A percentile compares a stretch with the other conserved stretches of the same genome.
phyloP scores from a whole-genome alignment of 2,329 filamentous ascomycete species.

The Zalaria sp. region DNA sequence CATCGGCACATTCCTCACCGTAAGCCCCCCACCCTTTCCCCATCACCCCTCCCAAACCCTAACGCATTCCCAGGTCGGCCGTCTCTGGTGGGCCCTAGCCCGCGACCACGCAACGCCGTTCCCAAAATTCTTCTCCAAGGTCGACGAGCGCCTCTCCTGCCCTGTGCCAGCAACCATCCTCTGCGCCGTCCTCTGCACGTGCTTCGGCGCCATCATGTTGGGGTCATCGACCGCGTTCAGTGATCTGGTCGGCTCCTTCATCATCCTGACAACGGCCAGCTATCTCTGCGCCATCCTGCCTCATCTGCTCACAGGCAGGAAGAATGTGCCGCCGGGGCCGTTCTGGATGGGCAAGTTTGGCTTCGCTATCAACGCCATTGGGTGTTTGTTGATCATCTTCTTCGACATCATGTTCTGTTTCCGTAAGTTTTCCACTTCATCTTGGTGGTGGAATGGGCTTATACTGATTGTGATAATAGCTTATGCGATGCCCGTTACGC shows the following conservation, averaged over 20 bases:
- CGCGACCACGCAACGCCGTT: slow-evolving; percentile 49
- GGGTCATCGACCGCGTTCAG: slow-evolving; percentile 19
- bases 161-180: slow-evolving; percentile 46
- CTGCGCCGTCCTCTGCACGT: slow-evolving; percentile 36
- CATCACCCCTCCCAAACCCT: not conserved
- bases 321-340: slow-evolving; percentile 16
- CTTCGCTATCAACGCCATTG: slow-evolving; percentile 16
- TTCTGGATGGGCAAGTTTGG: slow-evolving; percentile 21
- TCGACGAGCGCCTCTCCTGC: slow-evolving; percentile 41
- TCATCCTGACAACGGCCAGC: slow-evolving; percentile 19
- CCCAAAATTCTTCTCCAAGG: slow-evolving; percentile 35
- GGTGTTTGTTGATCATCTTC: slow-evolving; percentile 19
- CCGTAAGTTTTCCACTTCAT: slow-evolving; percentile 21
- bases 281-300: slow-evolving; percentile 23
- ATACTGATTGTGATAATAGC: slow-evolving; percentile 14
- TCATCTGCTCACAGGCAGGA: slow-evolving; percentile 17
- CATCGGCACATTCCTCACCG: slow-evolving; percentile 38
- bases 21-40: not conserved
- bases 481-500: slow-evolving; percentile 28
- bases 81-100: slow-evolving; percentile 38
- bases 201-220: slow-evolving; percentile 19
- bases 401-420: slow-evolving; percentile 24
- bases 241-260: slow-evolving; percentile 21
- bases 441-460: not conserved
- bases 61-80: slow-evolving; percentile 12